Percentiles rank a stretch among this genome's conserved stretches.
Conservation (phyloP, 441 rosid species). For the Populus hybrid region DNA sequence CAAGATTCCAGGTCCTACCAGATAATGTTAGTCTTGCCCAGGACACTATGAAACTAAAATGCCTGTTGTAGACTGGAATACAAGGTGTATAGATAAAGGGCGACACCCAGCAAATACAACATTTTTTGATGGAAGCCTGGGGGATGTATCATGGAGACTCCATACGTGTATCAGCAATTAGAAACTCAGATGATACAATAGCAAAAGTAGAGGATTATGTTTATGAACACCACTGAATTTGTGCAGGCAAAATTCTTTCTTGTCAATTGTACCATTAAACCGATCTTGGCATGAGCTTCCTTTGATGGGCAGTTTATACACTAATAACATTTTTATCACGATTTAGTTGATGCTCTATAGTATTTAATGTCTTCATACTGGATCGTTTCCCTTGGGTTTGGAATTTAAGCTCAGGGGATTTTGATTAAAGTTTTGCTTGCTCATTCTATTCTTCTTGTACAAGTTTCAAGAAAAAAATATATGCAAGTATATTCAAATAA, state of each 20-base stretch:
- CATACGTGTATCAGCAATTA: not conserved
- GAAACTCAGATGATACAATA: not conserved
- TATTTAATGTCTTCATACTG: not conserved
- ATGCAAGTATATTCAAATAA: too few relatives aligned
- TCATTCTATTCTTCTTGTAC: too few relatives aligned
- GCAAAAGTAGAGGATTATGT: not conserved
- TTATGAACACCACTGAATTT: not conserved
- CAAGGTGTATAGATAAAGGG: conserved; percentile 32
- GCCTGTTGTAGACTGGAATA: conserved; percentile 15
- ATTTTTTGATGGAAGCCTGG: conserved; percentile 8
- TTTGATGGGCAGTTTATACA: not conserved
- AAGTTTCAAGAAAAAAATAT: too few relatives aligned
- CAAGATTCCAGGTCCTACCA: conserved; percentile 20
- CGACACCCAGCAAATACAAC: not conserved
- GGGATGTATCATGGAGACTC: not conserved
- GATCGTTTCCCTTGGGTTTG: not conserved
- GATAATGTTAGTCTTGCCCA: conserved; percentile 21
- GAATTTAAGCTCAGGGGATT: not conserved
- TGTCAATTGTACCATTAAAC: not conserved
- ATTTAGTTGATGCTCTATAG: not conserved
- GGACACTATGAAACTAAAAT: not conserved
- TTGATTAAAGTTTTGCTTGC: too few relatives aligned
- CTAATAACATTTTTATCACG: not conserved
- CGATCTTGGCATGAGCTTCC: not conserved
- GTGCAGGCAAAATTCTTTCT: not conserved